Conservation (phyloP, 139 green algal species). For the Nannochloris sp. region DNA sequence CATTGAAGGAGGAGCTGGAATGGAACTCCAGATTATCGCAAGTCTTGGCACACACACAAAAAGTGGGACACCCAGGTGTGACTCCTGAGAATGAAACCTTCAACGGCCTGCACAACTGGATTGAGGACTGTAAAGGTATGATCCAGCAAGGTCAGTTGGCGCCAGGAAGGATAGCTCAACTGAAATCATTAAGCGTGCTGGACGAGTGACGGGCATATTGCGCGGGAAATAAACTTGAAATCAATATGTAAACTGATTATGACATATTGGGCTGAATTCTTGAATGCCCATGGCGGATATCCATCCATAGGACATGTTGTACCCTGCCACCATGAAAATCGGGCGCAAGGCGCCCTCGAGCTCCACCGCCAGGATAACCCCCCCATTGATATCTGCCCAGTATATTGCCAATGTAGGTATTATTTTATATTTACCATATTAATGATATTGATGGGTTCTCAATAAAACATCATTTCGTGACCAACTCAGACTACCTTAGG, state of each 20-base stretch:
- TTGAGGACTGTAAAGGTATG: slow-evolving; percentile 9
- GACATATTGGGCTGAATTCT: no score
- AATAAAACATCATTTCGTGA: not conserved
- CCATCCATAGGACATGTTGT: no score
- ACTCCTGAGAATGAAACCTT: slow-evolving; percentile 3
- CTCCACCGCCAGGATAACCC: no score
- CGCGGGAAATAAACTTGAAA: no score
- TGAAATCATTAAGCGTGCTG: slow-evolving; percentile 17
- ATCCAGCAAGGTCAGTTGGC: slow-evolving; percentile 14
- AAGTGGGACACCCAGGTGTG: slow-evolving; percentile 12
- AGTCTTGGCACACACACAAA: slow-evolving; percentile 23
- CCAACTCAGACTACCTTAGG: not conserved
- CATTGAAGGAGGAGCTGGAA: not conserved
- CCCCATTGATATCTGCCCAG: no score
- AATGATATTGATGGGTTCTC: not conserved
- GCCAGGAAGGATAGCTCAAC: slow-evolving; percentile 11
- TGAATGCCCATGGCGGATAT: no score
- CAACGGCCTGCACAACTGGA: slow-evolving; percentile 18
- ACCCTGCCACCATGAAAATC: no score
- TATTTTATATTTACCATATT: not conserved
- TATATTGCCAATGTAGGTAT: no score
- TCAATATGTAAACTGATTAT: no score
- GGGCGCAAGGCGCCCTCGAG: no score
- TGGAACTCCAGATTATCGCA: slow-evolving; percentile 29
- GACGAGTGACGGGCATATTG: no score